These are phyloP conservation scores for Cryptococcus hybrid DNA, from an alignment of 1,284 basidiomycete genomes.

Conservation along the genomic window DNA sequence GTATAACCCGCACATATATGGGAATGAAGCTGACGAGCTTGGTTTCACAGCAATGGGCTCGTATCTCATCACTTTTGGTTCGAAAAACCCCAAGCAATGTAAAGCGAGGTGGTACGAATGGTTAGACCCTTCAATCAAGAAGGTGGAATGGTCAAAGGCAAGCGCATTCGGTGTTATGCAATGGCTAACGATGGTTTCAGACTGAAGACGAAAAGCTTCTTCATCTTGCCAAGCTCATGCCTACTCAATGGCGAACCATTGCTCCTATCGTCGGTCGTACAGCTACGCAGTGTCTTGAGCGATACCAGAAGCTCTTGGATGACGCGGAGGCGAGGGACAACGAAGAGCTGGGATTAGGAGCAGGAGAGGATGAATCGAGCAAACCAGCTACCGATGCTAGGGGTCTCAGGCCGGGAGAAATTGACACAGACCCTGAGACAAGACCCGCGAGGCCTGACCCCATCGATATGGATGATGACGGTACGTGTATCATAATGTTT, in stretches of 20 bases:
- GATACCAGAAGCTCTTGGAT: slow-evolving; percentile 96
- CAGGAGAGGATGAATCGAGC: slow-evolving; percentile 69
- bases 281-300: slow-evolving; percentile 95
- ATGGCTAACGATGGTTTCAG: slow-evolving; percentile 46
- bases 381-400: slow-evolving; percentile 89
- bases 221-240: slow-evolving; percentile 98
- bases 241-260: slow-evolving; percentile 99
- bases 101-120: slow-evolving; percentile 99
- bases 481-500: slow-evolving; percentile 50
- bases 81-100: slow-evolving; percentile 99
- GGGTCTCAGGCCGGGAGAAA: slow-evolving; percentile 88
- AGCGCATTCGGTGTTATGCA: neutral
- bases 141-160: slow-evolving; percentile 98
- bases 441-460: slow-evolving; percentile 97
- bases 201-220: slow-evolving; percentile 98
- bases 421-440: slow-evolving; percentile 98
- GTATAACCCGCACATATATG: slow-evolving; percentile 19
- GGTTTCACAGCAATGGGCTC: slow-evolving; percentile 61
- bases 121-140: slow-evolving; percentile 99
- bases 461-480: slow-evolving; percentile 99
- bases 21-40: neutral
- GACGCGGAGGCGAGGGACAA: slow-evolving; percentile 95
- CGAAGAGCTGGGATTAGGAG: slow-evolving; percentile 84
- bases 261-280: slow-evolving; percentile 99
- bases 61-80: slow-evolving; percentile 95